Conservation (phyloP, 2,329 filamentous ascomycete species). For the Claviceps capensis region DNA sequence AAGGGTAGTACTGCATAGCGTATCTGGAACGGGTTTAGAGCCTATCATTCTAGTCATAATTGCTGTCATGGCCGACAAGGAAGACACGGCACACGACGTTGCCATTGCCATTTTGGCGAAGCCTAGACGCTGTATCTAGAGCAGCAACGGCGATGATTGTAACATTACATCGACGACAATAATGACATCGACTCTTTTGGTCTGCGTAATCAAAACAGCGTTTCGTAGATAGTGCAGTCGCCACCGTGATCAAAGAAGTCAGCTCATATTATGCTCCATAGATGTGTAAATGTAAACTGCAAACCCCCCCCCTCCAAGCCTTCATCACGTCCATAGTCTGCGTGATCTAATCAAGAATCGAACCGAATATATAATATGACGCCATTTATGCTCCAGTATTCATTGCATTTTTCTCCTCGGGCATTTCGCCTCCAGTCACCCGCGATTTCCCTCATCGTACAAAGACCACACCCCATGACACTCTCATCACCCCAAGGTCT, state of each 20-base stretch:
- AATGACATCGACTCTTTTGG: background rate
- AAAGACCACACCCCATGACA: background rate
- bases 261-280: background rate
- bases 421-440: background rate
- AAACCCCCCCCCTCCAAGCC: background rate
- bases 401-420: background rate
- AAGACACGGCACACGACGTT: background rate
- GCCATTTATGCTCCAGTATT: background rate
- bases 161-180: background rate
- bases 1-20: background rate
- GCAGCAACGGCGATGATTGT: background rate
- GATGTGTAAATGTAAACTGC: background rate
- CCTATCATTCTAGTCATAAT: background rate
- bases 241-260: conserved; percentile 1
- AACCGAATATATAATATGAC: conserved; percentile 1
- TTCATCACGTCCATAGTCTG: background rate
- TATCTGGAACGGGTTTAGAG: background rate
- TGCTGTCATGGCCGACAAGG: background rate
- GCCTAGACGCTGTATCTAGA: background rate
- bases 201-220: background rate
- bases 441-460: conserved; percentile 1
- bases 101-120: background rate
- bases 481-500: background rate
- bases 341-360: background rate
- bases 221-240: background rate